Conservation (phyloP, 2,329 filamentous ascomycete genomes). For the Calonectria hongkongensis region DNA sequence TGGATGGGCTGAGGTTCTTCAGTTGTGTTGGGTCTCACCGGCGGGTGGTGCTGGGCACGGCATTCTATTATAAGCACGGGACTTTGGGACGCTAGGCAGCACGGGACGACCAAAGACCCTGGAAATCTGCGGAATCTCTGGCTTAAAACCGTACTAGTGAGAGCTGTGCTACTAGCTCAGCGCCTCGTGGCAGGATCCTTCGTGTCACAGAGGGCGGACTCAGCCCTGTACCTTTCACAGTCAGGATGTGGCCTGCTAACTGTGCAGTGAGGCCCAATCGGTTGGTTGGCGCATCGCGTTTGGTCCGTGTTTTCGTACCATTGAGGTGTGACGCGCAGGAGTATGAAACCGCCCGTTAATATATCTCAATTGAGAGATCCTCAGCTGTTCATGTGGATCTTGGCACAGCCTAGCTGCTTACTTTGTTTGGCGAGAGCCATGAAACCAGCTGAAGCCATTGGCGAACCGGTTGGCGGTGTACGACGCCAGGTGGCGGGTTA, state of each 20-base stretch:
- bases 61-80: constrained; percentile 18
- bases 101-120: constrained; percentile 19
- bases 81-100: constrained; percentile 9
- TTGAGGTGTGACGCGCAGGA: not conserved
- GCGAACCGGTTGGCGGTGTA: not conserved
- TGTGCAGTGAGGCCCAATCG: constrained; percentile 2
- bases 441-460: constrained; percentile 2
- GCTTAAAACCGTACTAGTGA: constrained; percentile 16
- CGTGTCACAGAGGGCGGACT: constrained; percentile 11
- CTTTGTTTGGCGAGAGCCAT: constrained; percentile 8
- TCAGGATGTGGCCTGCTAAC: constrained; percentile 18
- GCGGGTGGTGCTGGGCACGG: constrained; percentile 8
- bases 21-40: constrained; percentile 1
- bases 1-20: not conserved
- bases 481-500: not conserved
- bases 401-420: constrained; percentile 24
- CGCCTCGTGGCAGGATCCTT: constrained; percentile 9
- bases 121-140: constrained; percentile 12
- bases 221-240: constrained; percentile 15
- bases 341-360: constrained; percentile 13
- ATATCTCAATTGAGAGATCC: constrained; percentile 7
- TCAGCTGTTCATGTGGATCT: constrained; percentile 17
- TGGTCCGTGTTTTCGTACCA: constrained; percentile 12
- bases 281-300: constrained; percentile 1
- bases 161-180: constrained; percentile 13